These are phyloP conservation scores for Beta macrorhiza DNA, from an alignment of 179 eudicot genomes.

Conservation along the genomic window DNA sequence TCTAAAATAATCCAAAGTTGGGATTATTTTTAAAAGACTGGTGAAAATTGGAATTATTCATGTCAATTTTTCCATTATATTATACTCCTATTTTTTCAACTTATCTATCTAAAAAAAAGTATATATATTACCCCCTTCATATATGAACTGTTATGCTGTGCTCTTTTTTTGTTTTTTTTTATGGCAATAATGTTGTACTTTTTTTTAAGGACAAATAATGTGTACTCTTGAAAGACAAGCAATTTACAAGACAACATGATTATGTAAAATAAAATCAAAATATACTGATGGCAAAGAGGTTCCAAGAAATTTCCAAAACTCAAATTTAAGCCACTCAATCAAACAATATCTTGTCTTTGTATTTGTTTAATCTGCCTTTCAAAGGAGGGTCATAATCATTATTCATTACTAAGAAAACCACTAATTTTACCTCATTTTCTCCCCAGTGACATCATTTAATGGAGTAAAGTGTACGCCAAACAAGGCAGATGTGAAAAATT, in stretches of 20 bases:
- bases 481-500: slow-evolving; percentile 11
- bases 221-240: not conserved
- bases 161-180: too few species aligned
- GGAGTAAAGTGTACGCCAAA: slow-evolving; percentile 33
- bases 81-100: too few species aligned
- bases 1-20: too few species aligned
- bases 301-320: slow-evolving; percentile 1
- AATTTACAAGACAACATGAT: not conserved
- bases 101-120: too few species aligned
- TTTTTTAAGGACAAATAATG: not conserved
- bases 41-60: too few species aligned
- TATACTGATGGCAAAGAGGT: not conserved
- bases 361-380: slow-evolving; percentile 9
- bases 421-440: slow-evolving; percentile 18
- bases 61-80: too few species aligned
- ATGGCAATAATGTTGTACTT: too few species aligned
- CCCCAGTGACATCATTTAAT: slow-evolving; percentile 20
- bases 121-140: too few species aligned
- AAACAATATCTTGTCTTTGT: not conserved
- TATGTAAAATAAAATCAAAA: not conserved
- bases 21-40: too few species aligned
- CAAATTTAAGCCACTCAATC: slow-evolving; percentile 1
- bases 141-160: too few species aligned
- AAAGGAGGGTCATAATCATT: slow-evolving; percentile 20
- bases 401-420: slow-evolving; percentile 4